Evolutionary conservation across 129 eudicot species (phyloP), one percentile per base, ranked within the genome.

Genomic region (Helianthus tuberosus): DNA sequence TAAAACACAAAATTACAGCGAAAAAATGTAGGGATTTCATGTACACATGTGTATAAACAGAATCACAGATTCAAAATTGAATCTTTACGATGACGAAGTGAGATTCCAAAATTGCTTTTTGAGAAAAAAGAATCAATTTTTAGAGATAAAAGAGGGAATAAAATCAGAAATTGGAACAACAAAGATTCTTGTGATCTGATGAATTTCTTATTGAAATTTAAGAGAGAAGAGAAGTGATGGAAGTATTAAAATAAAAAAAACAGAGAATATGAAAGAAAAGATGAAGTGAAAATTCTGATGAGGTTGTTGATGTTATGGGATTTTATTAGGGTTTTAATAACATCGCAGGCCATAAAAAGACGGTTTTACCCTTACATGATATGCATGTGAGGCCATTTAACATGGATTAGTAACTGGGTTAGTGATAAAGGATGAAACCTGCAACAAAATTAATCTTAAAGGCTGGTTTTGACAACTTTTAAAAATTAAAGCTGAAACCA

Each of bases 51-150:
- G 10, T 53, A 53, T 53, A 53, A 55, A 49, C 16, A 53, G 43
- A 27, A 17, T 11, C 20, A 46, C 20, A 48, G 71, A 64, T 71
- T 54, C 66, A 46, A n/a, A 64, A 64, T 5, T 51, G 79, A 39
- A 75, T 75, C 71, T 54, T 69, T 44, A 72, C 12, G 20, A 77
- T 52, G 46, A 27, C 53, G 54, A 29, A 38, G 12, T 49, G 23
- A 32, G 71, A 69, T 69, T 69, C 81, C 12, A 72, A 25, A 38
- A 27, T 11, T 59, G 64, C 73, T 72, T 78, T 71, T 5, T 60
- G 43, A 77, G 63, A 61, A 65, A 47, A 36, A 79, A 47, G 78
- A 72, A 71, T 79, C 72, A 78, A 63, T 71, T 46, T 52, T 13
- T 32, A 5, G 13, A 48, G 11, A 57, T 44, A 49, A 77, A 76